phyloP scores from a whole-genome alignment of 2,329 filamentous ascomycete species.

The Penicillium expansum region DNA sequence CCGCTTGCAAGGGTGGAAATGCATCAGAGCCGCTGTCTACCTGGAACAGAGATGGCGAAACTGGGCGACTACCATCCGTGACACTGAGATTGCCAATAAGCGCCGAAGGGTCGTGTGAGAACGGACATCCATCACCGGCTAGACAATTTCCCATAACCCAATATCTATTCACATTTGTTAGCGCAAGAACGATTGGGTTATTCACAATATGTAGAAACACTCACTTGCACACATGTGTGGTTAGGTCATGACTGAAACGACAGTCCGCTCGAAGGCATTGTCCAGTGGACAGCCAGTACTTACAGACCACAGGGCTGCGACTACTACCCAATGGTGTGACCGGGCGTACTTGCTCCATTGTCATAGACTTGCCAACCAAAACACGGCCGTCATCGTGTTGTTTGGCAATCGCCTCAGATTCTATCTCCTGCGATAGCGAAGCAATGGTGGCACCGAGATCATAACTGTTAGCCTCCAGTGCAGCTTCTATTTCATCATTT shows the following conservation, averaged over 20 bases:
- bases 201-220: constrained; percentile 40
- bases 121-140: constrained; percentile 89
- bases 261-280: constrained; percentile 94
- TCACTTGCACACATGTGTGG: constrained; percentile 96
- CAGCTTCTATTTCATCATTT: constrained; percentile 92
- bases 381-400: constrained; percentile 61
- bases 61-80: constrained; percentile 52
- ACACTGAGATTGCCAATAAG: constrained; percentile 78
- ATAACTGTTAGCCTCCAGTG: constrained; percentile 83
- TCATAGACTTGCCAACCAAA: constrained; percentile 87
- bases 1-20: constrained; percentile 72
- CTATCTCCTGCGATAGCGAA: constrained; percentile 75
- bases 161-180: constrained; percentile 59
- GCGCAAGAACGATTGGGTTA: constrained; percentile 10
- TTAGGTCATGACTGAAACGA: constrained; percentile 93
- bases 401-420: constrained; percentile 49
- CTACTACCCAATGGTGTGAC: constrained; percentile 72
- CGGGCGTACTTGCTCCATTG: constrained; percentile 67
- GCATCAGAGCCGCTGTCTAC: constrained; percentile 74
- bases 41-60: constrained; percentile 62
- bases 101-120: constrained; percentile 90
- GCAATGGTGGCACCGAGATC: constrained; percentile 90
- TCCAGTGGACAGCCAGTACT: constrained; percentile 94
- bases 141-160: constrained; percentile 96
- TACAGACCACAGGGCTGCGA: constrained; percentile 88